Conservation (phyloP, 441 rosid species). For the Geranium incanum region DNA sequence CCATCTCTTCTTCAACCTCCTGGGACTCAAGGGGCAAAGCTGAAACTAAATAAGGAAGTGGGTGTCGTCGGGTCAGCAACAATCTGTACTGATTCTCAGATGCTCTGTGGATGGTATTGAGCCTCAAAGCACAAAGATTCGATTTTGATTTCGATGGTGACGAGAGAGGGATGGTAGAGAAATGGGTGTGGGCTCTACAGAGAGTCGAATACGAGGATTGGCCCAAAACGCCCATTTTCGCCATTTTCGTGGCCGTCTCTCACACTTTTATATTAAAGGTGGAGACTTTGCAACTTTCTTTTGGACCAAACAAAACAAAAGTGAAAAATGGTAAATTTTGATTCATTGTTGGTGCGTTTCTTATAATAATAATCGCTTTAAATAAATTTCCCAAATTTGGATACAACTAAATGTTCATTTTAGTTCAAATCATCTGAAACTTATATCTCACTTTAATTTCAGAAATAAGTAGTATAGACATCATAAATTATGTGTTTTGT, state of each 20-base stretch:
- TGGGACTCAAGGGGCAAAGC: constrained; percentile 36
- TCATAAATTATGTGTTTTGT: too few relatives aligned
- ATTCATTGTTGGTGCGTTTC: neutral
- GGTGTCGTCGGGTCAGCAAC: constrained; percentile 5
- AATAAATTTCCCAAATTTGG: neutral
- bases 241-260: constrained; percentile 7
- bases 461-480: too few relatives aligned
- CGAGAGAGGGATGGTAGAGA: neutral
- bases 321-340: neutral
- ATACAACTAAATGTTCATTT: neutral
- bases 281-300: neutral
- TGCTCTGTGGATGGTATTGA: neutral
- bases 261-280: constrained; percentile 1
- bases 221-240: constrained; percentile 5
- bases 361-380: neutral
- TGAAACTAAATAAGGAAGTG: constrained; percentile 15
- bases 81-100: neutral
- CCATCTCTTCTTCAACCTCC: constrained; percentile 40
- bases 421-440: too few relatives aligned
- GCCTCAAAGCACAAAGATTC: neutral
- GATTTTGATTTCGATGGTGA: constrained; percentile 9
- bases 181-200: constrained; percentile 2
- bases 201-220: neutral
- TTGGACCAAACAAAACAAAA: neutral
- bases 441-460: too few relatives aligned